phyloP scores from a whole-genome alignment of 2,329 filamentous ascomycete genomes.

The Fusarium verticillioides region DNA sequence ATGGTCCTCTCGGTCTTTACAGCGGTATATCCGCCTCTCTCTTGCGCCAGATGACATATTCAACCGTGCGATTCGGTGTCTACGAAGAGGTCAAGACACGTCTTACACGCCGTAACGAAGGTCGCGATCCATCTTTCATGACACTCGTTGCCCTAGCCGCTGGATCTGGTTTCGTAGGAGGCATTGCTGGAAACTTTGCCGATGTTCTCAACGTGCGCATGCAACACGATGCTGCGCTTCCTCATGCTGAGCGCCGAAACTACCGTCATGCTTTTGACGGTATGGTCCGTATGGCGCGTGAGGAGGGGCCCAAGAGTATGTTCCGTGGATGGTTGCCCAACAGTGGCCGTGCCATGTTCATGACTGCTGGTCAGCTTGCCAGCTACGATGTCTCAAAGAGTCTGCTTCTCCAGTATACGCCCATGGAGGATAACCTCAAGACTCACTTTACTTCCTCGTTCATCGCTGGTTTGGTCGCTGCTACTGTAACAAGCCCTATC shows the following conservation, averaged over 20 bases:
- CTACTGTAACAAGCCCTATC: slow-evolving; percentile 84
- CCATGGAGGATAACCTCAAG: slow-evolving; percentile 74
- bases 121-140: slow-evolving; percentile 71
- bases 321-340: slow-evolving; percentile 91
- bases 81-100: slow-evolving; percentile 92
- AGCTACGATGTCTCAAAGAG: slow-evolving; percentile 87
- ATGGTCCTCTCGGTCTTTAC: slow-evolving; percentile 86
- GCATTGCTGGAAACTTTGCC: slow-evolving; percentile 90
- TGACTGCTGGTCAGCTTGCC: slow-evolving; percentile 87
- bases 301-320: slow-evolving; percentile 80
- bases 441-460: slow-evolving; percentile 84
- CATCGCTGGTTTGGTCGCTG: slow-evolving; percentile 83
- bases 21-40: slow-evolving; percentile 91
- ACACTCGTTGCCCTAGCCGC: slow-evolving; percentile 86
- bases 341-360: slow-evolving; percentile 81
- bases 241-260: slow-evolving; percentile 78
- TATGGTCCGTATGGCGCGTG: slow-evolving; percentile 83
- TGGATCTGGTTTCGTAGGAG: slow-evolving; percentile 86
- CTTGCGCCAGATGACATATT: slow-evolving; percentile 94
- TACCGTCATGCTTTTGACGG: slow-evolving; percentile 92
- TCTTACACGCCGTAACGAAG: slow-evolving; percentile 58
- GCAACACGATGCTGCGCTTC: slow-evolving; percentile 90
- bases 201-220: slow-evolving; percentile 98
- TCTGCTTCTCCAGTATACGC: slow-evolving; percentile 72
- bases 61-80: slow-evolving; percentile 93